phyloP scores from a whole-genome alignment of 371 early-diverging fungal species.

The Apophysomyces elegans region DNA sequence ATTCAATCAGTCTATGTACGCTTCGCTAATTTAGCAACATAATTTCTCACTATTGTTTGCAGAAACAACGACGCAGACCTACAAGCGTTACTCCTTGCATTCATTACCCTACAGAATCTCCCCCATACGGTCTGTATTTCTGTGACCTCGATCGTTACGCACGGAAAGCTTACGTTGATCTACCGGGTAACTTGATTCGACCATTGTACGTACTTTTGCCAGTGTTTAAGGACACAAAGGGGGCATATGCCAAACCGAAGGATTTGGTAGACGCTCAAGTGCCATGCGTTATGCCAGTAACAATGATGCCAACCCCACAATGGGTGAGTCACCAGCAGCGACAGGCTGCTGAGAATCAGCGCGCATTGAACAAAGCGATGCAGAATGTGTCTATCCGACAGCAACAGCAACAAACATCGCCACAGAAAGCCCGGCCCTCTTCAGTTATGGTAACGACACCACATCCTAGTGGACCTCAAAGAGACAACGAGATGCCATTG shows the following conservation, averaged over 20 bases:
- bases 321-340: constrained; percentile 20
- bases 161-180: constrained; percentile 24
- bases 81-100: constrained; percentile 31
- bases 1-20: constrained; percentile 44
- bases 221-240: constrained; percentile 33
- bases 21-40: not conserved
- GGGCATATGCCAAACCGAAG: constrained; percentile 29
- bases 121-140: constrained; percentile 36
- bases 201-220: constrained; percentile 41
- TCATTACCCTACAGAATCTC: constrained; percentile 38
- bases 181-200: not conserved
- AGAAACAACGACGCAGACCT: constrained; percentile 29
- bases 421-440: not conserved
- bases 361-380: constrained; percentile 10
- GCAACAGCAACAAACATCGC: constrained; percentile 8
- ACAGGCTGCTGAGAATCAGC: constrained; percentile 10
- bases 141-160: constrained; percentile 29
- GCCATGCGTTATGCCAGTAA: not conserved
- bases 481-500: constrained; percentile 22
- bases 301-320: constrained; percentile 6
- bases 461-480: constrained; percentile 3
- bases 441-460: constrained; percentile 6
- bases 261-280: constrained; percentile 23
- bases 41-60: not conserved
- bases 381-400: constrained; percentile 10